Evolutionary conservation across 106 monocot species (phyloP).

Genomic region (Agapanthus africanus): DNA sequence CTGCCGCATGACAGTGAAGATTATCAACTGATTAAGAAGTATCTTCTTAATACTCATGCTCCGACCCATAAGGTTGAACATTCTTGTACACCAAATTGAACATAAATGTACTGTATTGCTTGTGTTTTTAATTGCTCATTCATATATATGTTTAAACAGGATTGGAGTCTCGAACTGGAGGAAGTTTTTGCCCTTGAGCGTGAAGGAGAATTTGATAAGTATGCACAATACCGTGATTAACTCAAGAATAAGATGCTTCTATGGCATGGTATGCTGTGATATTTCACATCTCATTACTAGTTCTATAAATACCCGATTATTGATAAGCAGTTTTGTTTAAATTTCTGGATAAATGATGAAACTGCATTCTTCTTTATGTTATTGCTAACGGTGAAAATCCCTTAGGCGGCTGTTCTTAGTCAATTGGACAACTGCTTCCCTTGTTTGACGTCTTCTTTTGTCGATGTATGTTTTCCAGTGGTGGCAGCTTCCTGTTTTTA

Average conservation of each 20-base stretch:
- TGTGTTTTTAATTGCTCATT: not conserved
- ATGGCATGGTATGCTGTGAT: conserved; percentile 79
- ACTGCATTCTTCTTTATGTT: no score
- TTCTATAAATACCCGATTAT: not conserved
- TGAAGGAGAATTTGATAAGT: conserved; percentile 79
- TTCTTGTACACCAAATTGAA: not conserved
- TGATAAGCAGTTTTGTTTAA: not conserved
- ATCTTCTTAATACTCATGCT: conserved; percentile 92
- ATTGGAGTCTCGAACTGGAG: conserved; percentile 87
- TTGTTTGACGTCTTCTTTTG: not conserved
- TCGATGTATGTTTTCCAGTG: not conserved
- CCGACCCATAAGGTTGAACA: conserved; percentile 77
- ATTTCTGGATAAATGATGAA: not conserved
- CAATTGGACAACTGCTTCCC: not conserved
- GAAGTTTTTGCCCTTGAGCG: conserved; percentile 91
- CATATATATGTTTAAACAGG: conserved; percentile 27
- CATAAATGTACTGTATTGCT: not conserved
- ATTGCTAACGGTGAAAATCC: no score
- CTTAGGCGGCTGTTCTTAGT: not conserved
- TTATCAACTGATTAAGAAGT: conserved; percentile 70
- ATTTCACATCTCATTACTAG: not conserved
- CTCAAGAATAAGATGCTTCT: conserved; percentile 94
- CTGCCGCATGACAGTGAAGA: conserved; percentile 82
- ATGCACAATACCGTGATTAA: conserved; percentile 56
- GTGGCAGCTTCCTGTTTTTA: not conserved